Conservation (phyloP, 352 stramenopile genomes). For the Lagenidium sp. region DNA sequence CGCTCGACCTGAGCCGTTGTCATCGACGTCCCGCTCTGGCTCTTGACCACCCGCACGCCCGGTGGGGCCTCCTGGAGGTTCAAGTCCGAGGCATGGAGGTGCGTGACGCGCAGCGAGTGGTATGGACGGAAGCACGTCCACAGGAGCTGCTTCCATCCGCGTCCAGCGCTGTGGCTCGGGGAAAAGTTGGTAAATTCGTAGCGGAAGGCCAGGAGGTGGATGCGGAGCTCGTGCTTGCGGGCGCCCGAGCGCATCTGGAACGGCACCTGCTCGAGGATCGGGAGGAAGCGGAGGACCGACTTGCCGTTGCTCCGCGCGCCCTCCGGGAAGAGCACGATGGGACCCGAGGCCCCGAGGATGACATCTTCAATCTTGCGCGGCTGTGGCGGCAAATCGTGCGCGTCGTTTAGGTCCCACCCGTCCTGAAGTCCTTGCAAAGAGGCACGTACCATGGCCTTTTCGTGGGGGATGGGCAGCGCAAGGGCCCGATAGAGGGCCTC, state of each 20-base stretch:
- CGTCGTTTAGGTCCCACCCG: too few relatives aligned
- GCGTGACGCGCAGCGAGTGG: conserved; percentile 52
- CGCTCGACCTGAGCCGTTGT: conserved; percentile 36
- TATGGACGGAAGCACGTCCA: conserved; percentile 60
- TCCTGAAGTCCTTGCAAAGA: neutral
- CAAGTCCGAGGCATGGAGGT: conserved; percentile 51
- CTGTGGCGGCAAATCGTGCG: too few relatives aligned
- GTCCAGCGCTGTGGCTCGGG: conserved; percentile 56
- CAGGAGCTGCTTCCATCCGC: conserved; percentile 49
- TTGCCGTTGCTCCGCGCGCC: conserved; percentile 76
- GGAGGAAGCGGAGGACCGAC: conserved; percentile 56
- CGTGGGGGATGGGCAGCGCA: conserved; percentile 25
- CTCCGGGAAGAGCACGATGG: conserved; percentile 69
- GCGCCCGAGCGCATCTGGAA: conserved; percentile 14
- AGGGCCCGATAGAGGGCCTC: conserved; percentile 58
- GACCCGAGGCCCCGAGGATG: conserved; percentile 38
- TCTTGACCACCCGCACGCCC: conserved; percentile 10
- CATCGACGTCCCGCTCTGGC: conserved; percentile 27
- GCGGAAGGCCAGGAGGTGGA: conserved; percentile 70
- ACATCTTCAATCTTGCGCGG: conserved; percentile 63
- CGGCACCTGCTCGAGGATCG: conserved; percentile 52
- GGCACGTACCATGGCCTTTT: conserved; percentile 23
- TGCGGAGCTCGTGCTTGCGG: conserved; percentile 18
- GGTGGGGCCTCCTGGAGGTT: conserved; percentile 33
- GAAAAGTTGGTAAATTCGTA: conserved; percentile 73